Evolutionary conservation across 2,329 filamentous ascomycete species (phyloP), one percentile per base, ranked within the genome.

Genomic region (Didymella glomerata): DNA sequence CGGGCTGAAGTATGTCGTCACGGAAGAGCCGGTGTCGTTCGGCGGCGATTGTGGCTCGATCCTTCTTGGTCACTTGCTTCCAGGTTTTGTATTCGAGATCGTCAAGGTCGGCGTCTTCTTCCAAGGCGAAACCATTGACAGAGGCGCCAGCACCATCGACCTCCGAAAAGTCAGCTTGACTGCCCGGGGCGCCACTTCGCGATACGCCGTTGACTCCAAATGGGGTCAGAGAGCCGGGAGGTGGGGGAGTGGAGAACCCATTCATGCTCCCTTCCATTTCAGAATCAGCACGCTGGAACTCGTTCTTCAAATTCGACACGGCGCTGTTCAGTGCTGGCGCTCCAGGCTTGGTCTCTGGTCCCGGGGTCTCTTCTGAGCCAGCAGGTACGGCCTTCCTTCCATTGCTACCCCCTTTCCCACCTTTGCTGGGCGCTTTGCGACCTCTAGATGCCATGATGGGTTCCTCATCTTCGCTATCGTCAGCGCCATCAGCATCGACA

Each of bases 41-140:
- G 64, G 93, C 92, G 59, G 95, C 90, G 52, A 94, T 87, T 24
- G 90, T 81, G 4, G 95, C 95, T 62, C 95, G 89, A 71, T 97
- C 93, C 75, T 95, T 97, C 79, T 98, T 98, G 2, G 95, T 99
- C 40, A 97, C 92, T 77, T 98, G 94, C 80, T 98, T 99, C 95
- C 96, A 99, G 34, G 95, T 91, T 76, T 96, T 96, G 80, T 95
- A 97, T 73, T 97, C 94, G 2, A 85, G 80, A 58, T 98, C 93
- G 68, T 98, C 93, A 68, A 96, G 88, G 66, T 92, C 92, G 13
- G 86, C 85, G 67, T 96, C 91, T 68, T 96, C 90, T 50, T 89
- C 86, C 20, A 90, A 73, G 0, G 84, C 82, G 74, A 90, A 83
- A 22, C 87, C 88, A 65, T 87, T 89, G 38, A 92, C 81, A 2